Evolutionary conservation across 2,329 filamentous ascomycete genomes (phyloP).

Genomic region (Hypoxylon sp.): DNA sequence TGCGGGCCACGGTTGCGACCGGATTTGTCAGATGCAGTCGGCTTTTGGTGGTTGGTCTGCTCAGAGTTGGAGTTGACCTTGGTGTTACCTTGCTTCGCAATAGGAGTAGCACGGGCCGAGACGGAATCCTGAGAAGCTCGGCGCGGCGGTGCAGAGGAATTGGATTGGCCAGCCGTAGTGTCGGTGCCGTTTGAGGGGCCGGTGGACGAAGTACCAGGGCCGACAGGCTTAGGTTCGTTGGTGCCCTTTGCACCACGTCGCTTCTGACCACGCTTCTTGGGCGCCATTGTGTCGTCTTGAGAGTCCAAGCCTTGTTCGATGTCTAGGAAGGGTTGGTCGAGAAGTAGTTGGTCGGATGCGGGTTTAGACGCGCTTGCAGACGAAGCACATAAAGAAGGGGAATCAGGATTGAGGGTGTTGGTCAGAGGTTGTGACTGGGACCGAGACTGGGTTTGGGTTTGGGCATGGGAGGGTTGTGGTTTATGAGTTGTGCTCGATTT

Average conservation of each 20-base stretch:
- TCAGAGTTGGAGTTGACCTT: slow-evolving; percentile 38
- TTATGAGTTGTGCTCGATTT: slow-evolving; percentile 36
- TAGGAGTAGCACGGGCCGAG: slow-evolving; percentile 37
- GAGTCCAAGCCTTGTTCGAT: slow-evolving; percentile 29
- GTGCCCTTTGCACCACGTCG: slow-evolving; percentile 43
- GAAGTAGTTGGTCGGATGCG: slow-evolving; percentile 6
- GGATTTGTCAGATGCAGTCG: slow-evolving; percentile 35
- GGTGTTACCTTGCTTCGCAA: slow-evolving; percentile 43
- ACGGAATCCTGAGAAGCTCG: slow-evolving; percentile 21
- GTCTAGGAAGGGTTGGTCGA: slow-evolving; percentile 29
- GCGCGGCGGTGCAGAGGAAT: slow-evolving; percentile 22
- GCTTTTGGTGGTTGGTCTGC: slow-evolving; percentile 38
- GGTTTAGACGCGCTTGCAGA: slow-evolving; percentile 2
- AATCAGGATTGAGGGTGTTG: slow-evolving; percentile 10
- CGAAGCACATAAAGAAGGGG: slow-evolving; percentile 11
- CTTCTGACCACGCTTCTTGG: slow-evolving; percentile 49
- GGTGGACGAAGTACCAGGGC: slow-evolving; percentile 20
- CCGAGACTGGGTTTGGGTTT: slow-evolving; percentile 19
- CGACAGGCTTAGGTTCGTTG: slow-evolving; percentile 25
- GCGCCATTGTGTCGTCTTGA: slow-evolving; percentile 41
- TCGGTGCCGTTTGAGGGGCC: slow-evolving; percentile 39
- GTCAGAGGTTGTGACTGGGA: slow-evolving; percentile 16
- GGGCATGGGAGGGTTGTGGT: too few relatives aligned
- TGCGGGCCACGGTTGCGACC: slow-evolving; percentile 24
- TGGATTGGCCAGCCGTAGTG: slow-evolving; percentile 23